Percentiles rank a stretch among this genome's conserved stretches.
phyloP scores from a whole-genome alignment of 2,329 filamentous ascomycete species.

The Phaeosphaeria sp. region DNA sequence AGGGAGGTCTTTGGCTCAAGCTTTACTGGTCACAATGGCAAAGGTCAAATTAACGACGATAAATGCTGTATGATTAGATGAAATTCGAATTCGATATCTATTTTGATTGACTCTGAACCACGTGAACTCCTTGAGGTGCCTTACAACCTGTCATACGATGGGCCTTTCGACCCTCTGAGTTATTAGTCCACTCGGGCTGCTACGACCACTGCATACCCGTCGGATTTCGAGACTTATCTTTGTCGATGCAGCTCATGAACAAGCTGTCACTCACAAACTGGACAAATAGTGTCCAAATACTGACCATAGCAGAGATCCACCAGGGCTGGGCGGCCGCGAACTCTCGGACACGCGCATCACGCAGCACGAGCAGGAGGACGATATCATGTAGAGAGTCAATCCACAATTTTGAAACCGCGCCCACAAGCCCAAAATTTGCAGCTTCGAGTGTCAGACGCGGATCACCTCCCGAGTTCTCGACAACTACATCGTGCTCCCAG shows the following conservation, averaged over 20 bases:
- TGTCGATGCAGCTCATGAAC: too few species aligned
- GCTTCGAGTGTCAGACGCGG: neutral
- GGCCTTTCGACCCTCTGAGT: too few species aligned
- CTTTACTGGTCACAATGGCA: neutral
- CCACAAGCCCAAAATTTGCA: neutral
- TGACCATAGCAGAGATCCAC: neutral
- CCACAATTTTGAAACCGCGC: slow-evolving; percentile 5
- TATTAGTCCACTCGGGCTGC: too few species aligned
- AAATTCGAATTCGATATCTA: neutral
- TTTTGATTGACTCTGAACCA: neutral
- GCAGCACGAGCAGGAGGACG: slow-evolving; percentile 8
- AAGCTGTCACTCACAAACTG: neutral
- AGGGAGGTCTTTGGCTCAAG: neutral
- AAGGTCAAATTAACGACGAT: neutral
- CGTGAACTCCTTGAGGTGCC: too few species aligned
- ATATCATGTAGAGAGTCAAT: neutral
- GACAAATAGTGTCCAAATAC: neutral
- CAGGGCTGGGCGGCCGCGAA: neutral
- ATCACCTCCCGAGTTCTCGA: neutral
- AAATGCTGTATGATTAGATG: neutral
- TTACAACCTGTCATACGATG: too few species aligned
- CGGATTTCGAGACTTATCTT: too few species aligned
- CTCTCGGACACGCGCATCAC: slow-evolving; percentile 1
- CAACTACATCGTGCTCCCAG: neutral
- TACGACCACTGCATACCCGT: too few species aligned